These are phyloP conservation scores for Schwanniomyces vanrijiae DNA, from an alignment of 805 yeast genomes.

Conservation along the genomic window DNA sequence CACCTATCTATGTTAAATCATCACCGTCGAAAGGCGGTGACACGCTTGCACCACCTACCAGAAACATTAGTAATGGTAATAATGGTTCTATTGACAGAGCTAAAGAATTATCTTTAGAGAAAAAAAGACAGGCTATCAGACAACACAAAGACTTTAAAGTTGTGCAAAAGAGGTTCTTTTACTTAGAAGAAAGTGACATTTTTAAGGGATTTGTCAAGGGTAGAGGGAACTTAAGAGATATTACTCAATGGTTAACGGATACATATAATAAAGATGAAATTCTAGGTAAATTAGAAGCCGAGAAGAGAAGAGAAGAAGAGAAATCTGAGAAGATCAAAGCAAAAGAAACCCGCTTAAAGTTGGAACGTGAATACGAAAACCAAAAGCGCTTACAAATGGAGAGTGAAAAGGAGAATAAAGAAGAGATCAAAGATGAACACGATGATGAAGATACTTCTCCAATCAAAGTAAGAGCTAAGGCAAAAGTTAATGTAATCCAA, in stretches of 20 bases:
- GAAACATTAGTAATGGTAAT: constrained; percentile 9
- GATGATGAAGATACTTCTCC: constrained; percentile 40
- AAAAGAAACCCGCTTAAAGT: constrained; percentile 12
- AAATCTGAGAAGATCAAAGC: constrained; percentile 10
- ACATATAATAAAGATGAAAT: constrained; percentile 27
- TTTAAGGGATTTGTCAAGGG: constrained; percentile 44
- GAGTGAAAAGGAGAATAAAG: constrained; percentile 5
- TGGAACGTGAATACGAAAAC: constrained; percentile 15
- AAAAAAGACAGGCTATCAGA: constrained; percentile 35
- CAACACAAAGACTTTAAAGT: constrained; percentile 40
- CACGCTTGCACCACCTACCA: constrained; percentile 10
- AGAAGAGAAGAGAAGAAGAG: constrained; percentile 8
- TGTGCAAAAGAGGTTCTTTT: constrained; percentile 34
- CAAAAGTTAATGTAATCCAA: constrained; percentile 22
- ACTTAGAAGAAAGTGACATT: constrained; percentile 40
- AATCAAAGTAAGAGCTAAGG: constrained; percentile 32
- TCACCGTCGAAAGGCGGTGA: constrained; percentile 19
- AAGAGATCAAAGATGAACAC: constrained; percentile 5
- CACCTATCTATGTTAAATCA: constrained; percentile 33
- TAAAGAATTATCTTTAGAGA: constrained; percentile 29
- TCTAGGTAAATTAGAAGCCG: constrained; percentile 17
- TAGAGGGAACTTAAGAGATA: constrained; percentile 41
- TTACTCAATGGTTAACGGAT: constrained; percentile 38
- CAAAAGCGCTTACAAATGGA: constrained; percentile 8
- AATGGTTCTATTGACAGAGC: constrained; percentile 11